Evolutionary conservation across 75 land plant genomes (phyloP).

Genomic region (Pinus taeda): DNA sequence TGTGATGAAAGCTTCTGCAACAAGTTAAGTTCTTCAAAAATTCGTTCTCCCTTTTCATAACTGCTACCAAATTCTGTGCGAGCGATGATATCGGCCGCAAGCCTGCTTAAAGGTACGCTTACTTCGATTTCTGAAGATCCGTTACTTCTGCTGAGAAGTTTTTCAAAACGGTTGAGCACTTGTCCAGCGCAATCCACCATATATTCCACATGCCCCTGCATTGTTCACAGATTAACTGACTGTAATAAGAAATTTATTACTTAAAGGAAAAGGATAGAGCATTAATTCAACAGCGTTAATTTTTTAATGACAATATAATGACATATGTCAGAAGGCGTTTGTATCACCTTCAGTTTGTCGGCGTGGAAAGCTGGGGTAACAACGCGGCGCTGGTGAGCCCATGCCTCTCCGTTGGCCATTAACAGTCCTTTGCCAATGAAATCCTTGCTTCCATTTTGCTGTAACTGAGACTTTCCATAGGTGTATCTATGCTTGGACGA

Average conservation of each 20-base stretch:
- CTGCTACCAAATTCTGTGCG: constrained; percentile 67
- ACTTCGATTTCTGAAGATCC: constrained; percentile 28
- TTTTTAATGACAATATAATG: no score
- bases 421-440: background rate
- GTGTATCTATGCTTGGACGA: no score
- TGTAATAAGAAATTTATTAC: no score
- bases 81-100: constrained; percentile 10
- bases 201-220: constrained; percentile 37
- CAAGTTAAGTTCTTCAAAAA: constrained; percentile 52
- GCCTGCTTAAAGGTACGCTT: constrained; percentile 38
- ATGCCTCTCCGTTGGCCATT: no score
- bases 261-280: no score
- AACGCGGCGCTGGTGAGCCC: no score
- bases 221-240: background rate
- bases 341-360: constrained; percentile 8
- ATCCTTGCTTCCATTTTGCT: constrained; percentile 17
- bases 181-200: constrained; percentile 56
- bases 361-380: no score
- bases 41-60: constrained; percentile 74
- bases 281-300: no score
- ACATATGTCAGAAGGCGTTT: no score
- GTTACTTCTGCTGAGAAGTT: background rate
- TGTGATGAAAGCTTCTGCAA: constrained; percentile 38
- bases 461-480: background rate
- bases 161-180: constrained; percentile 13